Base-by-base conservation (phyloP, 371 early-diverging fungal genomes). In the Mycotypha africana region DNA sequence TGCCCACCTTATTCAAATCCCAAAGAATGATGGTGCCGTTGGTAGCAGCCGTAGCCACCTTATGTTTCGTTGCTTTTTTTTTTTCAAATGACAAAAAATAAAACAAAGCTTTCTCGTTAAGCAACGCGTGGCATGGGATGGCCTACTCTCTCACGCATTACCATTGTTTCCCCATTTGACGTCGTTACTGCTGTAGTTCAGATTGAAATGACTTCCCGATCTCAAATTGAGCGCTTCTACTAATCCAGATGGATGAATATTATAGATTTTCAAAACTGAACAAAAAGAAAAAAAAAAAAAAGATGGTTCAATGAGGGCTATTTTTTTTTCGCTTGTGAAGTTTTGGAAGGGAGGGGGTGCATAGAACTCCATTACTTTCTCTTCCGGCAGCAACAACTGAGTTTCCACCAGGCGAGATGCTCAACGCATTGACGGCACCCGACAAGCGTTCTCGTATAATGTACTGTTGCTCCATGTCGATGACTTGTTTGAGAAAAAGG, bases 151-250 rank as follows among this genome's bases (percentile, higher is more conserved):
- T 12, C 12, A 6, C 24, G 8, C 9, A 21, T 47, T 62, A 78
- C 82, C 75, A 32, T 68, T 57, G 51, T 76, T 81, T 21, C 86
- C 86, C 93, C 93, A 93, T 51, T 86, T 85, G 31, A 89, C 91
- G 60, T 93, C 93, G 48, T 79, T 89, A 46, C 81, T 81, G 51
- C 80, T 76, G 35, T 77, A 80, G 48, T 78, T 84, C 15, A 72
- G 42, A 45, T 76, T 84, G 43, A 80, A 53, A 26, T 73, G 68
- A 42, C 72, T 70, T 0, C 82, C 88, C n/a, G 80, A 74, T 47
- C 89, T 76, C 11, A 93, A 53, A 54, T 89, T 90, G 26, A 84
- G 44, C 8, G 60, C 46, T 49, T 91, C 89, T 14, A 64, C 69
- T 3, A 85, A 71, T 14, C 73, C 73, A n/a, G 51, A 48, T 11